A percentile compares a stretch with the other conserved stretches of the same genome.
Conservation (phyloP, 768 basidiomycete genomes). For the Trametes cinnabarina region DNA sequence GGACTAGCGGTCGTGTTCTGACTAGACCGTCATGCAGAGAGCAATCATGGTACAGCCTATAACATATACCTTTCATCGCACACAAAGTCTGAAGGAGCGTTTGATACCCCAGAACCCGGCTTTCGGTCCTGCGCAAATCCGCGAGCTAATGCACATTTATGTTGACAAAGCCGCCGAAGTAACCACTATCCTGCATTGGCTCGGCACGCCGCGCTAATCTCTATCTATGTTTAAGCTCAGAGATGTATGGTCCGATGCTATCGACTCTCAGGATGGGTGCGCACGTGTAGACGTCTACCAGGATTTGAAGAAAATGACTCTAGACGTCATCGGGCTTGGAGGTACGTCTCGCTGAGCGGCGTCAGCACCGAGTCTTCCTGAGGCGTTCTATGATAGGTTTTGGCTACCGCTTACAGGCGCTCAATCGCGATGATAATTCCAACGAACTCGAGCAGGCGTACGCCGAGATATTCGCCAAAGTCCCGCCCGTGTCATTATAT, state of each 20-base stretch:
- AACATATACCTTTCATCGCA: too few relatives aligned
- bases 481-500: not conserved
- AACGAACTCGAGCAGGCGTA: slow-evolving; percentile 28
- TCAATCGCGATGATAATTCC: slow-evolving; percentile 21
- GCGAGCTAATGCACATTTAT: slow-evolving; percentile 21
- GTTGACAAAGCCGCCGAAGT: slow-evolving; percentile 27
- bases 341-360: not conserved
- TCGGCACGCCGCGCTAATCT: not conserved
- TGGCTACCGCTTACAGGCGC: slow-evolving; percentile 31
- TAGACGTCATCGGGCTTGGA: slow-evolving; percentile 2
- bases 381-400: slow-evolving; percentile 26
- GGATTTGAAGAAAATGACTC: not conserved
- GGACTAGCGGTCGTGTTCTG: too few relatives aligned
- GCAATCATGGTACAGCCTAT: not conserved
- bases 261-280: not conserved
- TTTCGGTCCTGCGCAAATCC: slow-evolving; percentile 29
- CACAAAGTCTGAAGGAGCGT: not conserved
- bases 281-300: not conserved
- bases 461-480: not conserved
- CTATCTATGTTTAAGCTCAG: not conserved
- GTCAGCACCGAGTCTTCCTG: not conserved
- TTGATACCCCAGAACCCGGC: slow-evolving; percentile 26
- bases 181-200: not conserved
- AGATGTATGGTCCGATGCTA: not conserved
- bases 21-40: not conserved